Percentiles rank a stretch among this genome's conserved stretches.
These are phyloP conservation scores for Cokeromyces recurvatus DNA, from an alignment of 371 early-diverging fungal genomes.

Conservation along the genomic window DNA sequence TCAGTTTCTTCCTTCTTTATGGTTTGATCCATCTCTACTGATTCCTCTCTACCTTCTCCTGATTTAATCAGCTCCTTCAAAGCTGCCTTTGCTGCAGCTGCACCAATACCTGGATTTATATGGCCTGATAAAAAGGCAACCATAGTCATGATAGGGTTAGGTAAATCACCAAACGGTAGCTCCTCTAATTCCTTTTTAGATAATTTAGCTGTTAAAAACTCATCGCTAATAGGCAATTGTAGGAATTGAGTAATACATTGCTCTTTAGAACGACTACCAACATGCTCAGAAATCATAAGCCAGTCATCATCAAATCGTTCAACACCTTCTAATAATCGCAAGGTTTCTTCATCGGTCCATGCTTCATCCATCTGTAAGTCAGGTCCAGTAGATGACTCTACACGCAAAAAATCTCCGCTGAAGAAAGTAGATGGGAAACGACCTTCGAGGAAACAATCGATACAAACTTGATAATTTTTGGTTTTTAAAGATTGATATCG, in stretches of 20 bases:
- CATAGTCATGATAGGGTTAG: conserved; percentile 45
- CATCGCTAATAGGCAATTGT: conserved; percentile 86
- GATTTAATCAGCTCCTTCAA: conserved; percentile 26
- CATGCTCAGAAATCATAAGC: conserved; percentile 92
- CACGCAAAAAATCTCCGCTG: conserved; percentile 41
- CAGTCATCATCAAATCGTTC: conserved; percentile 97
- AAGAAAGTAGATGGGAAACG: conserved; percentile 29
- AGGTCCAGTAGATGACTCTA: conserved; percentile 16
- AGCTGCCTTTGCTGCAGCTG: conserved; percentile 42
- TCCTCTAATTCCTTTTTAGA: conserved; percentile 26
- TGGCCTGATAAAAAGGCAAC: conserved; percentile 41
- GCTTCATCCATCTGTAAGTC: conserved; percentile 25
- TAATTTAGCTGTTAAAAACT: conserved; percentile 24
- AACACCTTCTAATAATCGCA: conserved; percentile 91
- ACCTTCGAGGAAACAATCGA: conserved; percentile 41
- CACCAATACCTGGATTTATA: conserved; percentile 44
- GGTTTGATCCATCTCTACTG: too few relatives aligned
- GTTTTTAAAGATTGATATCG: conserved; percentile 37
- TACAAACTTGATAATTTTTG: conserved; percentile 29
- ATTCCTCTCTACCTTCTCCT: not conserved
- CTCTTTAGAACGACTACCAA: conserved; percentile 88
- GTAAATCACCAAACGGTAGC: conserved; percentile 31
- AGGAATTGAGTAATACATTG: conserved; percentile 96
- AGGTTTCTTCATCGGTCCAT: conserved; percentile 94
- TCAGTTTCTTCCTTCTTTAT: too few relatives aligned